phyloP scores from a whole-genome alignment of 2,329 filamentous ascomycete genomes.

The Pleurostoma richardsiae region DNA sequence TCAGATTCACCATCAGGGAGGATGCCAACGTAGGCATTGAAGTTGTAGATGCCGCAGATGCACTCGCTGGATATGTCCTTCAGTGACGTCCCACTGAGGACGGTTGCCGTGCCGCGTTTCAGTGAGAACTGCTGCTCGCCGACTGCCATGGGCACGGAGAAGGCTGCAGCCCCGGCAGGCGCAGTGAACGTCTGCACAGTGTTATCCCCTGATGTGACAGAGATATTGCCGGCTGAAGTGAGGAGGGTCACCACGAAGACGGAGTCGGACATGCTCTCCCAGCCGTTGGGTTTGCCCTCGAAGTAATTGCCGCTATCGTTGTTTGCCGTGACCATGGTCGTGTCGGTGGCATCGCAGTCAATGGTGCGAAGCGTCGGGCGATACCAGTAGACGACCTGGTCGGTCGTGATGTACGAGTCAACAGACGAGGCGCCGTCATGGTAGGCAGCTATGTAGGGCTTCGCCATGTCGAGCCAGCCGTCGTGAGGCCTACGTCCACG shows the following conservation, averaged over 20 bases:
- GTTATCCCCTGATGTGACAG: slow-evolving; percentile 38
- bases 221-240: slow-evolving; percentile 34
- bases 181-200: slow-evolving; percentile 36
- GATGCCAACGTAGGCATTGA: slow-evolving; percentile 49
- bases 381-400: slow-evolving; percentile 52
- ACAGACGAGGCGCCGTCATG: slow-evolving; percentile 35
- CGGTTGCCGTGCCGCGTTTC: slow-evolving; percentile 28
- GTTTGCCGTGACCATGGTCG: slow-evolving; percentile 35
- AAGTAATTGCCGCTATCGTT: slow-evolving; percentile 47
- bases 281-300: slow-evolving; percentile 43
- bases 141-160: slow-evolving; percentile 38
- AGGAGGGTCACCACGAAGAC: slow-evolving; percentile 50
- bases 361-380: slow-evolving; percentile 39
- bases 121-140: slow-evolving; percentile 42
- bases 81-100: slow-evolving; percentile 40
- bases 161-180: slow-evolving; percentile 37
- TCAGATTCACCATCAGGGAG: slow-evolving; percentile 32
- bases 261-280: slow-evolving; percentile 39
- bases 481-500: too few relatives aligned
- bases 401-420: slow-evolving; percentile 31
- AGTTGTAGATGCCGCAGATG: slow-evolving; percentile 50
- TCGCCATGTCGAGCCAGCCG: slow-evolving; percentile 48
- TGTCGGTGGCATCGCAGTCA: slow-evolving; percentile 48
- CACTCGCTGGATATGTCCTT: slow-evolving; percentile 44
- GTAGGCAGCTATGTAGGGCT: slow-evolving; percentile 48